phyloP scores from a whole-genome alignment of 192 early-diverging fungal genomes.

The Gaertneriomyces semiglobifer region DNA sequence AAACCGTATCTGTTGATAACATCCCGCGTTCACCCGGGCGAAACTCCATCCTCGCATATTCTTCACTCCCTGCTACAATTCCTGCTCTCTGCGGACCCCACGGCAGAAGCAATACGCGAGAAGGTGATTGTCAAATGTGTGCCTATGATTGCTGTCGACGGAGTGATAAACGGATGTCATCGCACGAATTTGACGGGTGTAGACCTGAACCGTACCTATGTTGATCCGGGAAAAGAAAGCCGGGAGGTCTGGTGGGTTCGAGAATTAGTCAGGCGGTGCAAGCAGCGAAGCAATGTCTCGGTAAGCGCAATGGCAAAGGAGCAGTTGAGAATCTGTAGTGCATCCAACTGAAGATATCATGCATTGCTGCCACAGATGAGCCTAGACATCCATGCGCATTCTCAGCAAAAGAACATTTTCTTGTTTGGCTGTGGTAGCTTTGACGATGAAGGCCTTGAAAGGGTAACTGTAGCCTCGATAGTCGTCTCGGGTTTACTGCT shows the following conservation, averaged over 20 bases:
- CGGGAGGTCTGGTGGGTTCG: constrained; percentile 53
- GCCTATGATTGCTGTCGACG: constrained; percentile 58
- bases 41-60: constrained; percentile 50
- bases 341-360: constrained; percentile 28
- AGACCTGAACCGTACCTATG: constrained; percentile 55
- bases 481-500: neutral
- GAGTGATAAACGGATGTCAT: constrained; percentile 51
- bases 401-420: constrained; percentile 51
- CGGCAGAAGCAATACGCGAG: constrained; percentile 34
- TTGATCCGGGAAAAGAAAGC: constrained; percentile 24
- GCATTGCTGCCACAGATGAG: constrained; percentile 9
- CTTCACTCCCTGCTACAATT: constrained; percentile 49
- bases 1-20: constrained; percentile 46
- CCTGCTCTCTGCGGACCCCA: constrained; percentile 35
- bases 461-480: constrained; percentile 12
- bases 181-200: constrained; percentile 49
- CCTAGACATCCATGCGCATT: constrained; percentile 54
- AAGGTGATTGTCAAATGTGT: constrained; percentile 52
- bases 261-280: constrained; percentile 20
- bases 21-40: constrained; percentile 55
- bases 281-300: neutral
- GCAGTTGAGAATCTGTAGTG: neutral
- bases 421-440: constrained; percentile 51
- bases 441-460: constrained; percentile 38
- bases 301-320: neutral